Evolutionary conservation across 202 grass and related monocot genomes (phyloP).

Genomic region (Zizania palustris): DNA sequence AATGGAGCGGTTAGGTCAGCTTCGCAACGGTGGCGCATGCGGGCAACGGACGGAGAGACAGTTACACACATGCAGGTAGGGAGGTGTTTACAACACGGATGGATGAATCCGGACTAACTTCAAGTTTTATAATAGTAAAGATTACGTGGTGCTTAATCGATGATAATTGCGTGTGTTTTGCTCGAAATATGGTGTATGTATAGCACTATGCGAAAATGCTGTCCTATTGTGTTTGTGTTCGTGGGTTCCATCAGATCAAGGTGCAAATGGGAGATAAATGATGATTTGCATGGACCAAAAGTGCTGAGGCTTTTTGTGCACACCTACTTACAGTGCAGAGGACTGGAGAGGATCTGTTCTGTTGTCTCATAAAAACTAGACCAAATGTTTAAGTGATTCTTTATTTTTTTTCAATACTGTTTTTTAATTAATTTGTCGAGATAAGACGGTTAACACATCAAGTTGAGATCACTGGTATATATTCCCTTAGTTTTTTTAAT

Average conservation of each 20-base stretch:
- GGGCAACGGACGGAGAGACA: too few species aligned
- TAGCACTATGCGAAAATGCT: constrained; percentile 5
- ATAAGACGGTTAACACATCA: not conserved
- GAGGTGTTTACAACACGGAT: too few species aligned
- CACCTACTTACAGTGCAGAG: not conserved
- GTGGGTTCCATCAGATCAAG: constrained; percentile 14
- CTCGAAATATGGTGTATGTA: not conserved
- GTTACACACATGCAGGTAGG: too few species aligned
- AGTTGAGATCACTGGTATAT: too few species aligned
- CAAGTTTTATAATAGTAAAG: too few species aligned
- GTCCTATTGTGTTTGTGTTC: not conserved
- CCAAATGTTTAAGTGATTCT: not conserved
- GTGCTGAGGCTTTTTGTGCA: not conserved
- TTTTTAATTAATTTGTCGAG: not conserved
- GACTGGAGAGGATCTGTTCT: not conserved
- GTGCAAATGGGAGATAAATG: not conserved
- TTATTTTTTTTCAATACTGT: not conserved
- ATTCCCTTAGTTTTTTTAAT: too few species aligned
- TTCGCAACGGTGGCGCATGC: too few species aligned
- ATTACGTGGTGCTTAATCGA: not conserved
- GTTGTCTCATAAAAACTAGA: not conserved
- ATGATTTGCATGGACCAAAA: not conserved
- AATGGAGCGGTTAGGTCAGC: too few species aligned
- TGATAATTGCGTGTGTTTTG: constrained; percentile 8
- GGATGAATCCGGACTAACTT: too few species aligned